A percentile compares a stretch with the other conserved stretches of the same genome.
These are phyloP conservation scores for Bassia scoparia DNA, from an alignment of 148 eudicot species.

Conservation along the genomic window DNA sequence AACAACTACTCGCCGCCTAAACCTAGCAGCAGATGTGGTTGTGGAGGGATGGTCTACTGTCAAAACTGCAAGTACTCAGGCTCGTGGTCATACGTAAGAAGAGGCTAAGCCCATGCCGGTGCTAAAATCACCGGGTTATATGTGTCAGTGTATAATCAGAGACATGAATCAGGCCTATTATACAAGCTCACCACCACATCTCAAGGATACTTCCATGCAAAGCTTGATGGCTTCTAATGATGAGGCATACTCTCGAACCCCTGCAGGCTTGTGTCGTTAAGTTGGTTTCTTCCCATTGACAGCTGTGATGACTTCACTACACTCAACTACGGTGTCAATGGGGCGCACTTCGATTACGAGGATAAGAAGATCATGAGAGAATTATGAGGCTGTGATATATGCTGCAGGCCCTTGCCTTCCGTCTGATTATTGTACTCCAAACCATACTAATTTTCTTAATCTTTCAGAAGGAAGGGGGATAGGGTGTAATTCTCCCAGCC, in stretches of 20 bases:
- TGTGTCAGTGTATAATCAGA: constrained; percentile 71
- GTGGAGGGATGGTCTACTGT: constrained; percentile 85
- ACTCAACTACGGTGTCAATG: constrained; percentile 72
- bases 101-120: constrained; percentile 53
- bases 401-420: constrained; percentile 73
- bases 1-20: constrained; percentile 23
- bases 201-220: constrained; percentile 60
- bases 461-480: not conserved
- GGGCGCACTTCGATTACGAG: constrained; percentile 55
- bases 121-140: constrained; percentile 56
- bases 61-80: constrained; percentile 63
- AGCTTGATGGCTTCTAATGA: constrained; percentile 47
- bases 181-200: constrained; percentile 46
- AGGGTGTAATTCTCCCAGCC: not conserved
- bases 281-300: constrained; percentile 60
- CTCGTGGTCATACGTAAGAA: constrained; percentile 27
- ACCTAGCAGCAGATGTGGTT: constrained; percentile 35
- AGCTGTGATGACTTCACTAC: constrained; percentile 54
- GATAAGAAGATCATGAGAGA: constrained; percentile 37
- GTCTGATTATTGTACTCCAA: constrained; percentile 55
- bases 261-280: constrained; percentile 70
- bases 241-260: constrained; percentile 62
- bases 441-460: constrained; percentile 20
- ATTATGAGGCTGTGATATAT: constrained; percentile 67
- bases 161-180: constrained; percentile 61